These are phyloP conservation scores for Flaveria floridana DNA, from an alignment of 140 eudicot genomes.

Conservation along the genomic window DNA sequence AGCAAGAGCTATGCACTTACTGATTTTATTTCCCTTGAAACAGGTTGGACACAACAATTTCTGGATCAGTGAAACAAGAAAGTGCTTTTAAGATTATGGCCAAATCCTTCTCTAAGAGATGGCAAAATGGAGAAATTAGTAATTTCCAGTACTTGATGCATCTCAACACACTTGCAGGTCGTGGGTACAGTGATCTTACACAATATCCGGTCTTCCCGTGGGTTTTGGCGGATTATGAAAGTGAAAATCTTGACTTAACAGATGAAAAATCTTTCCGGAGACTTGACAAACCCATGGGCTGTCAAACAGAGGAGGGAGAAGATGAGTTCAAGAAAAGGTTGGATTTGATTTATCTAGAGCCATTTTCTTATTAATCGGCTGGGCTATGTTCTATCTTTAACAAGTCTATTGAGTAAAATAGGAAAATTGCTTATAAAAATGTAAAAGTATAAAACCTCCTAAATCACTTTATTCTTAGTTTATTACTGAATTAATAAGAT, in stretches of 20 bases:
- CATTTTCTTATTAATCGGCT: neutral
- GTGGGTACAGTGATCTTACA: slow-evolving; percentile 99
- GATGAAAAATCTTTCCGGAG: slow-evolving; percentile 78
- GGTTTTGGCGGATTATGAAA: slow-evolving; percentile 93
- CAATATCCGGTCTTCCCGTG: slow-evolving; percentile 99
- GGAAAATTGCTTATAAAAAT: neutral
- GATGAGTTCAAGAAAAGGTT: slow-evolving; percentile 97
- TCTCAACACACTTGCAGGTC: slow-evolving; percentile 97
- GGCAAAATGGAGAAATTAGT: slow-evolving; percentile 99
- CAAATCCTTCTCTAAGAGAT: slow-evolving; percentile 87
- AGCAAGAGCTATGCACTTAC: neutral
- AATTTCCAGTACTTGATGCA: slow-evolving; percentile 98
- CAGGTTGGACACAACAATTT: slow-evolving; percentile 95
- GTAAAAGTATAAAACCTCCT: neutral
- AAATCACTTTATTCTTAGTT: slow-evolving; percentile 6
- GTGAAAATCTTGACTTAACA: slow-evolving; percentile 66
- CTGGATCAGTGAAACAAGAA: slow-evolving; percentile 85
- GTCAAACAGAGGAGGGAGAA: slow-evolving; percentile 94
- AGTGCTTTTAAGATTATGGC: slow-evolving; percentile 83
- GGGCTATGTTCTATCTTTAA: slow-evolving; percentile 15
- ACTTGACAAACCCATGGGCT: slow-evolving; percentile 96
- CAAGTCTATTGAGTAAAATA: neutral
- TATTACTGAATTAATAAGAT: neutral
- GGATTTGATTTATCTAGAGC: slow-evolving; percentile 22
- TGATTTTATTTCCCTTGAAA: slow-evolving; percentile 23